Evolutionary conservation across 2,329 filamentous ascomycete genomes (phyloP).

Genomic region (Fusarium equiseti): DNA sequence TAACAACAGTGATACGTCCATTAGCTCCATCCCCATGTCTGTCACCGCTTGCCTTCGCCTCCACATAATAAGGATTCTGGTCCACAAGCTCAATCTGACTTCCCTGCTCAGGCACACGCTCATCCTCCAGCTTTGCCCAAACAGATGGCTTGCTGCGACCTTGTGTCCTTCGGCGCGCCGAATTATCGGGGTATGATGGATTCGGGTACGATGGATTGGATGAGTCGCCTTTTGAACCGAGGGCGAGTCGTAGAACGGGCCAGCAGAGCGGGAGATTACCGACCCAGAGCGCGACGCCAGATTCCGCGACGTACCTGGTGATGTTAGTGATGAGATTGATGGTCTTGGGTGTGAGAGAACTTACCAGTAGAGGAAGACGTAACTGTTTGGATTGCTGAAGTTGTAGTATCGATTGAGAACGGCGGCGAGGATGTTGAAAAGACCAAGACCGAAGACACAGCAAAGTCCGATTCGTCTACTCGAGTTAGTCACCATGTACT

Average conservation of each 20-base stretch:
- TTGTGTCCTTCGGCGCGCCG: conserved; percentile 34
- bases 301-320: conserved; percentile 64
- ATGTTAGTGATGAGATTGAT: neutral
- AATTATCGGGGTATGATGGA: conserved; percentile 38
- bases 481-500: neutral
- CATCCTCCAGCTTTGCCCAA: conserved; percentile 51
- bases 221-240: conserved; percentile 42
- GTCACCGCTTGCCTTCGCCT: conserved; percentile 15
- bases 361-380: conserved; percentile 67
- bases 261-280: conserved; percentile 72
- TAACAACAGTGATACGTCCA: conserved; percentile 48
- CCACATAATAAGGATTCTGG: conserved; percentile 20
- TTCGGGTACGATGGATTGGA: conserved; percentile 44
- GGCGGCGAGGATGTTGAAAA: conserved; percentile 67
- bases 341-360: neutral
- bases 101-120: conserved; percentile 42
- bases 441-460: conserved; percentile 67
- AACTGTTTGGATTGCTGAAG: conserved; percentile 67
- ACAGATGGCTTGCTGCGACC: conserved; percentile 39
- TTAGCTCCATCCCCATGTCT: neutral
- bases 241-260: conserved; percentile 64
- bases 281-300: conserved; percentile 69
- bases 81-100: conserved; percentile 50
- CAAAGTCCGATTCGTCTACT: conserved; percentile 65
- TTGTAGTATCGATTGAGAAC: conserved; percentile 73